phyloP scores from a whole-genome alignment of 768 basidiomycete species.

The Leccinum arenicola region DNA sequence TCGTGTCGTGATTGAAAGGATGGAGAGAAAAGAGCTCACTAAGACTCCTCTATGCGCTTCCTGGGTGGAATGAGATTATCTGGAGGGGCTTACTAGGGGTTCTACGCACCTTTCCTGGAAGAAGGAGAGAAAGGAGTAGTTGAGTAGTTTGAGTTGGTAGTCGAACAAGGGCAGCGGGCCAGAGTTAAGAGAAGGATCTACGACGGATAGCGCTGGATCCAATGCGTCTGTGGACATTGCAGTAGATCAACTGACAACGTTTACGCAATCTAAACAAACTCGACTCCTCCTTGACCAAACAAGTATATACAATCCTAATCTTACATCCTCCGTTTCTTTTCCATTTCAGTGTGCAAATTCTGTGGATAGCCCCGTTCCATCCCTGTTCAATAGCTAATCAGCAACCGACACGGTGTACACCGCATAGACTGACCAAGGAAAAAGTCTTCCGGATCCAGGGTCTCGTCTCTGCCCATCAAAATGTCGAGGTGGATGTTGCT shows the following conservation, averaged over 20 bases:
- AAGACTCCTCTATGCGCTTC: constrained; percentile 80
- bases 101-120: constrained; percentile 75
- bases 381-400: constrained; percentile 36
- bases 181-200: constrained; percentile 28
- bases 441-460: constrained; percentile 73
- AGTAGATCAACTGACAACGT: background rate
- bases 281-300: constrained; percentile 15
- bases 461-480: constrained; percentile 89
- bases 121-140: constrained; percentile 75
- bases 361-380: constrained; percentile 47
- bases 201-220: constrained; percentile 22
- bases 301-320: constrained; percentile 20
- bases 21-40: constrained; percentile 46
- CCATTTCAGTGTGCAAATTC: constrained; percentile 66
- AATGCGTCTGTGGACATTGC: constrained; percentile 24
- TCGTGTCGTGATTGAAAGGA: constrained; percentile 3
- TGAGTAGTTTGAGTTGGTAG: constrained; percentile 60
- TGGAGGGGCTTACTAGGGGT: constrained; percentile 5
- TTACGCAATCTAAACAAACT: background rate
- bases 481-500: constrained; percentile 91
- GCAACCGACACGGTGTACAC: background rate
- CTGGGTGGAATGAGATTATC: constrained; percentile 38
- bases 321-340: constrained; percentile 53
- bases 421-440: constrained; percentile 58
- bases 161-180: constrained; percentile 75